Evolutionary conservation across 75 land plant genomes (phyloP).

Genomic region (Pinus tabuliformis): DNA sequence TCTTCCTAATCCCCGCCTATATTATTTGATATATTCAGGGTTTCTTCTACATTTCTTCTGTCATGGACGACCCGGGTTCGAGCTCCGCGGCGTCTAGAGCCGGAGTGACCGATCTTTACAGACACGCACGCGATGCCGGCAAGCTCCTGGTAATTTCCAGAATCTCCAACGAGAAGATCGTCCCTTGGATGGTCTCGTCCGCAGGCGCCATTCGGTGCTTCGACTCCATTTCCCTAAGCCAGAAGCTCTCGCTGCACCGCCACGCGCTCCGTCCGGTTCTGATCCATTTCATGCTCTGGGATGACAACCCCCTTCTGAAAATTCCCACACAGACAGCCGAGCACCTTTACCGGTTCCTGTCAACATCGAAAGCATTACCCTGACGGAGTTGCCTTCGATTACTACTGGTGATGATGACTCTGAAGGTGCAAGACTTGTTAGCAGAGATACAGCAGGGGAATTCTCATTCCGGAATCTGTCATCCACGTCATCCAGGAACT

Average conservation of each 20-base stretch:
- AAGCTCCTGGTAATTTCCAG: slow-evolving; percentile 73
- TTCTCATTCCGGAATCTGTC: slow-evolving; percentile 41
- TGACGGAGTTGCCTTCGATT: not conserved
- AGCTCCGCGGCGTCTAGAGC: slow-evolving; percentile 60
- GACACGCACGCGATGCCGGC: slow-evolving; percentile 38
- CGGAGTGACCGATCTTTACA: slow-evolving; percentile 56
- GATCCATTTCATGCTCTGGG: slow-evolving; percentile 73
- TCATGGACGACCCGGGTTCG: slow-evolving; percentile 40
- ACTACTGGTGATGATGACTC: not conserved
- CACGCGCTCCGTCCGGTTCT: slow-evolving; percentile 64
- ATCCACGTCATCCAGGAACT: slow-evolving; percentile 24
- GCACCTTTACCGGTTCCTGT: not conserved
- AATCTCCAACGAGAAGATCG: slow-evolving; percentile 69
- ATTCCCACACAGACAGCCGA: not conserved
- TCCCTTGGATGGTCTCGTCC: slow-evolving; percentile 87
- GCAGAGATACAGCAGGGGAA: slow-evolving; percentile 58
- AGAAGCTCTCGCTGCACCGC: slow-evolving; percentile 79
- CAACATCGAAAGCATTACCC: not conserved
- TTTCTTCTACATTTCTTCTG: slow-evolving; percentile 75
- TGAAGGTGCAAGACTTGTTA: not conserved
- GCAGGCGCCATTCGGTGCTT: slow-evolving; percentile 75
- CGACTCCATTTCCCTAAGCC: slow-evolving; percentile 79
- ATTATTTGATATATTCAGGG: slow-evolving; percentile 42
- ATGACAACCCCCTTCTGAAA: slow-evolving; percentile 4
- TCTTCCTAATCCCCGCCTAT: no score